Conservation (phyloP, 2,329 filamentous ascomycete genomes). For the Calonectria pseudoreteaudii region DNA sequence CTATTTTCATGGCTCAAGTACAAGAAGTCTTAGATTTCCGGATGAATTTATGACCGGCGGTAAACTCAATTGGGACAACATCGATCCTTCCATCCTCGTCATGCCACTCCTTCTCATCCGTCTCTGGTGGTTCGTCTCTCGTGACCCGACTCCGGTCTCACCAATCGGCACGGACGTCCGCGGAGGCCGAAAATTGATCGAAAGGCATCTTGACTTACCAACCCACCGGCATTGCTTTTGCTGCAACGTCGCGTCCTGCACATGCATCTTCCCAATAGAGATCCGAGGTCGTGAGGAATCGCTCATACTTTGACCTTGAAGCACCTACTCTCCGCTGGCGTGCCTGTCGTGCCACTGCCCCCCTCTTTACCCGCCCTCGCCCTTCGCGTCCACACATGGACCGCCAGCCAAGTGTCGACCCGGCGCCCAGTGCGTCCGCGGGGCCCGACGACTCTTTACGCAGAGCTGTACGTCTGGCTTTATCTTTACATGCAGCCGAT, state of each 20-base stretch:
- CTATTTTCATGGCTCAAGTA: background rate
- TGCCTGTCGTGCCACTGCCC: background rate
- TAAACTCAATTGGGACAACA: background rate
- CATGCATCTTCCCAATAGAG: background rate
- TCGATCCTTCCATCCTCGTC: background rate
- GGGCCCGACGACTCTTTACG: slow-evolving; percentile 51
- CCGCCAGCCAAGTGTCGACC: slow-evolving; percentile 22
- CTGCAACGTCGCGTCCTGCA: background rate
- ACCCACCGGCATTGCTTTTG: background rate
- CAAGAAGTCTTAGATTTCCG: background rate
- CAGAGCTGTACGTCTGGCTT: slow-evolving; percentile 51
- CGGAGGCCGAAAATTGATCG: slow-evolving; percentile 14
- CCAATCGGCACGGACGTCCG: slow-evolving; percentile 14
- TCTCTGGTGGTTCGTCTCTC: background rate
- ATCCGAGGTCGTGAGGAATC: background rate
- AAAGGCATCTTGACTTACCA: slow-evolving; percentile 5
- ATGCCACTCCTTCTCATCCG: background rate
- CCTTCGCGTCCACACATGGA: slow-evolving; percentile 11
- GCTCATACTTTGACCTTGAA: background rate
- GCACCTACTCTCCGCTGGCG: background rate
- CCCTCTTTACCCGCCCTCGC: background rate
- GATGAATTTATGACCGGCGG: background rate
- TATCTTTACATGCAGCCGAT: background rate
- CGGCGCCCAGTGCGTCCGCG: slow-evolving; percentile 41
- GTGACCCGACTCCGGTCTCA: background rate